Conservation (phyloP, 2,329 filamentous ascomycete species). For the Chaetothyriales sp. region DNA sequence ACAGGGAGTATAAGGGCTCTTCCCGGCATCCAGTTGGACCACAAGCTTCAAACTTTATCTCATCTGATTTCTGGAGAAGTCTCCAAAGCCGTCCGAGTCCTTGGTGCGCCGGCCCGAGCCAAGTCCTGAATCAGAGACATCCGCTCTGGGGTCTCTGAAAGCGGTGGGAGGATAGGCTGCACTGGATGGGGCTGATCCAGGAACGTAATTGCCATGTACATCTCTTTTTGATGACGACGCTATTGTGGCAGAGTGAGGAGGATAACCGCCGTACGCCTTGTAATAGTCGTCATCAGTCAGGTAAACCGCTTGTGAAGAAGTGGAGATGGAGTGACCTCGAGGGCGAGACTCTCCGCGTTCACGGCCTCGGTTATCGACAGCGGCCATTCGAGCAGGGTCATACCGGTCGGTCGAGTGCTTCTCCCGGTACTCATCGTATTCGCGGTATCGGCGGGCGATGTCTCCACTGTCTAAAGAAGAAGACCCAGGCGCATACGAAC, state of each 20-base stretch:
- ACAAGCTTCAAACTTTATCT: not conserved
- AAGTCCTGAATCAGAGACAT: not conserved
- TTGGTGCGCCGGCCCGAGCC: not conserved
- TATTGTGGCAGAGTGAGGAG: not conserved
- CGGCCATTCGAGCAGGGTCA: slow-evolving; percentile 12
- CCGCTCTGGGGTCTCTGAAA: slow-evolving; percentile 7
- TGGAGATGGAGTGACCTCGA: slow-evolving; percentile 7
- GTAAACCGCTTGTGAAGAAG: not conserved
- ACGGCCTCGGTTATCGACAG: slow-evolving; percentile 11
- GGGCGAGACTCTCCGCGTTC: slow-evolving; percentile 9
- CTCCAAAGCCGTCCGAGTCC: not conserved
- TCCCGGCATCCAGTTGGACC: no score
- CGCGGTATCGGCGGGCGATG: slow-evolving; percentile 8
- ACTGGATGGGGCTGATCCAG: slow-evolving; percentile 6
- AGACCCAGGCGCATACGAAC: not conserved
- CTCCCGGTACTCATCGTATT: slow-evolving; percentile 12
- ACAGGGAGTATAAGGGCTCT: not conserved
- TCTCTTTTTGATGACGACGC: not conserved
- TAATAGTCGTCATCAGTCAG: slow-evolving; percentile 13
- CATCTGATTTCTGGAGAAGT: not conserved
- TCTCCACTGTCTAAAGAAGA: not conserved
- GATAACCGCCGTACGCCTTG: slow-evolving; percentile 1
- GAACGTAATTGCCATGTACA: slow-evolving; percentile 2
- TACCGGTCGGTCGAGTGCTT: slow-evolving; percentile 12
- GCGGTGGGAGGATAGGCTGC: slow-evolving; percentile 10